These are phyloP conservation scores for Vitis hybrid DNA, from an alignment of 177 flowering plant species.

Conservation along the genomic window DNA sequence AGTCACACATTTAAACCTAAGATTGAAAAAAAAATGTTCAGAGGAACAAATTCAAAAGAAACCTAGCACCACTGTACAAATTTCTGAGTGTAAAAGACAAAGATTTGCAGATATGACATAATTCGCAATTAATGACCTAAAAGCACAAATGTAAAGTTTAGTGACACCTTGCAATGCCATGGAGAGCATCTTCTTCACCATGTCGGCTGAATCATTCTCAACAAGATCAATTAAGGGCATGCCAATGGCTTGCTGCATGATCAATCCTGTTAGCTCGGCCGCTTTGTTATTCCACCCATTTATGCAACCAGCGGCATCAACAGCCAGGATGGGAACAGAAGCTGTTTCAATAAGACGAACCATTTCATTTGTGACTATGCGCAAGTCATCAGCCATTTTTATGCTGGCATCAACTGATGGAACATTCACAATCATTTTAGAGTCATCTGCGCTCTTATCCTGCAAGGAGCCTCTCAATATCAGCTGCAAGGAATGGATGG, in stretches of 20 bases:
- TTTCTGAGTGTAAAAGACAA: not conserved
- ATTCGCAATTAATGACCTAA: not conserved
- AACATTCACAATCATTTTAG: slow-evolving; percentile 44
- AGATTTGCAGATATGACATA: not conserved
- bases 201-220: slow-evolving; percentile 45
- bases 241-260: slow-evolving; percentile 60
- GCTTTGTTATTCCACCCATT: slow-evolving; percentile 81
- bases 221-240: slow-evolving; percentile 50
- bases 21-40: not conserved
- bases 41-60: not conserved
- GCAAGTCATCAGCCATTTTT: slow-evolving; percentile 51
- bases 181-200: slow-evolving; percentile 45
- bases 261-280: slow-evolving; percentile 66
- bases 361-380: slow-evolving; percentile 62
- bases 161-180: slow-evolving; percentile 62
- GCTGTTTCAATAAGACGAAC: slow-evolving; percentile 86
- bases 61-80: not conserved
- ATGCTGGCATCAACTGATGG: slow-evolving; percentile 39
- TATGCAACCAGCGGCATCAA: slow-evolving; percentile 53
- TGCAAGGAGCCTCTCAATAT: slow-evolving; percentile 67
- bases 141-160: not conserved
- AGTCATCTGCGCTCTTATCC: slow-evolving; percentile 35
- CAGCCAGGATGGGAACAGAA: slow-evolving; percentile 73
- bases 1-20: not conserved
- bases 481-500: slow-evolving; percentile 75